Conservation (phyloP, 768 basidiomycete species). For the Cytidiella melzeri region DNA sequence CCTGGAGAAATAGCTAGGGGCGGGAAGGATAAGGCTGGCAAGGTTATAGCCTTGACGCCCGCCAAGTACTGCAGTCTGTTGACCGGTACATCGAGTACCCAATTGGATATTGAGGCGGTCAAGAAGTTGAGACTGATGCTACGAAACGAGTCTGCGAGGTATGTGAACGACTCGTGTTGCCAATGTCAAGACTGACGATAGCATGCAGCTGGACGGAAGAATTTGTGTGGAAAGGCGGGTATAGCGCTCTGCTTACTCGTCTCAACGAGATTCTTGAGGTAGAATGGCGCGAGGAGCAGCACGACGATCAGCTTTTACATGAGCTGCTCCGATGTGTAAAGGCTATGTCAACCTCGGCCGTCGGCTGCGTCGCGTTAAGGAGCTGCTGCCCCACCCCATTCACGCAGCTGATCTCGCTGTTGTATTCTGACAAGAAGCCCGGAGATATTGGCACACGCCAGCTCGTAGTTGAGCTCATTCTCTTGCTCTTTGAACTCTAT, state of each 20-base stretch:
- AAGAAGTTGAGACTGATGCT: slow-evolving; percentile 86
- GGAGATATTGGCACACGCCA: slow-evolving; percentile 89
- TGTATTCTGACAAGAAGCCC: slow-evolving; percentile 98
- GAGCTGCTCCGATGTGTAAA: slow-evolving; percentile 93
- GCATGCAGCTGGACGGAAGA: slow-evolving; percentile 77
- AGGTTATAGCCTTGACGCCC: slow-evolving; percentile 36
- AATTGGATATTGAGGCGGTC: slow-evolving; percentile 79
- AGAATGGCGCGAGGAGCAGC: slow-evolving; percentile 99
- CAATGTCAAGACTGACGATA: not conserved
- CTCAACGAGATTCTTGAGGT: slow-evolving; percentile 89
- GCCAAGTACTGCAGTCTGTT: slow-evolving; percentile 65
- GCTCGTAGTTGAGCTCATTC: slow-evolving; percentile 82
- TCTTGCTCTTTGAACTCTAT: slow-evolving; percentile 86
- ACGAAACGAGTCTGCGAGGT: slow-evolving; percentile 89
- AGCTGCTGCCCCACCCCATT: slow-evolving; percentile 86
- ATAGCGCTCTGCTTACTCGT: slow-evolving; percentile 73
- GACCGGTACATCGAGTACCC: slow-evolving; percentile 57
- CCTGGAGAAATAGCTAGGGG: slow-evolving; percentile 33
- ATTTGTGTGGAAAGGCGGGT: slow-evolving; percentile 81
- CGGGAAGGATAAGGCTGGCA: slow-evolving; percentile 35
- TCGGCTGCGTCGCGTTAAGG: slow-evolving; percentile 88
- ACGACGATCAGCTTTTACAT: slow-evolving; percentile 90
- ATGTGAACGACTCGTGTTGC: slow-evolving; percentile 14
- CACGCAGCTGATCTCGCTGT: slow-evolving; percentile 69
- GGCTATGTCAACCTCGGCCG: slow-evolving; percentile 82